Evolutionary conservation across 495 filamentous ascomycete species (phyloP), one percentile per base, ranked within the genome.

Genomic region (Podospora comata): DNA sequence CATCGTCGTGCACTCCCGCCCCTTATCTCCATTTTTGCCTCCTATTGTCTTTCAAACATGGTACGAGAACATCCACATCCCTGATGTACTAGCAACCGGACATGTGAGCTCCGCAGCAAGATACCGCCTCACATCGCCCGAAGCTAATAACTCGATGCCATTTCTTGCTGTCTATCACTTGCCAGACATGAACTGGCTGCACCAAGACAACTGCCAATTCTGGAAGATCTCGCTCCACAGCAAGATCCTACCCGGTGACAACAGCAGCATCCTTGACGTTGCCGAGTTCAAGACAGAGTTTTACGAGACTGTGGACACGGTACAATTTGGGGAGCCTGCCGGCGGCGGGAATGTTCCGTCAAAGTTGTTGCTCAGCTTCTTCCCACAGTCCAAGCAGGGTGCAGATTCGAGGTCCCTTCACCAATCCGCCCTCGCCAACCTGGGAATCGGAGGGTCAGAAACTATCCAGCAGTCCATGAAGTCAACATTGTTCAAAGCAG

Each of bases 41-140:
- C 60, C 66, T 18, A 66, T 64, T 18, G 67, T 61, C 23, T 67
- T 77, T 5, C 44, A 64, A 16, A 71, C 69, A 60, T 78, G 76
- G 76, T 72, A 73, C 64, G 71, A 77, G 16, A 64, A 75, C 9
- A 68, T 70, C 9, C 74, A 77, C 62, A 69, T 78, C 39, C 76
- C 75, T 0, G 72, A 71, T 15, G 34, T 78, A 28, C 32, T 78
- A 30, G 63, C 61, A 11, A 75, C 75, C 4, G 69, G 67, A 3
- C 64, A 61, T 13, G 64, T 75, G 54, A 62, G 57, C 2, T 71
- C 66, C 1, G 71, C 73, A 13, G 71, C 62, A 32, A 68, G 74
- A 28, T 77, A 68, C 60, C 67, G 3, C 13, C 6, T 28, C 56
- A 20, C 19, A 20, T 18, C 13, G 0, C 3, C 56, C 18, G 71